Evolutionary conservation across 208 protist species (phyloP), one percentile per base, ranked within the genome.

Genomic region (Acanthamoeba lenticulata): DNA sequence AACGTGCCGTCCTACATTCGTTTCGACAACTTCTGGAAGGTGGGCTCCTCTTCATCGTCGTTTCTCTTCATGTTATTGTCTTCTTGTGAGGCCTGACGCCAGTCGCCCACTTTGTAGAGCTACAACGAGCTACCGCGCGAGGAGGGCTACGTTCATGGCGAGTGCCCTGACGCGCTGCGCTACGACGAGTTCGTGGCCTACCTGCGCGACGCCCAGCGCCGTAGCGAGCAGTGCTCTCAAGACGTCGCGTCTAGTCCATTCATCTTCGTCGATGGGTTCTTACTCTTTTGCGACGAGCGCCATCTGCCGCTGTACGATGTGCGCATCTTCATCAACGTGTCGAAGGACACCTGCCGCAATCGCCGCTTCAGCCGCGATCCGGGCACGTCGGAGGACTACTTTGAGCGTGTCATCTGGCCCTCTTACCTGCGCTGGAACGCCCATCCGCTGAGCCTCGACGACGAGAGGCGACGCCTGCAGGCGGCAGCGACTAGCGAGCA

Each of bases 1-100:
- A 74, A 74, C 65, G 17, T 74, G 11, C 21, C 65, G 27, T 74
- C 65, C 0, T 74, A 74, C 65, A n/a, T 74, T 9, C n/a, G 65
- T 15, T 74, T 74, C 65, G 65, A 74, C 36, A 74, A 74, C 65
- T 74, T 74, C 36, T 74, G 65, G 65, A 74, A 74, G 65, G 65
- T 74, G 36, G 29, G 32, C 6, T 6, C 65, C 65, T 74, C 65
- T 29, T 72, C 27, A 9, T 11, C 21, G 6, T 74, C n/a, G 34
- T 69, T 55, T 6, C 47, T 19, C 21, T 6, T 9, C 47, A 24
- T 55, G 47, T 6, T 55, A 6, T 19, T 9, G 15, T 9, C 15
- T 19, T 9, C 15, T 55, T 9, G 9, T n/a, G 21, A n/a, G 60
- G 21, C 21, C 17, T 36, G 32, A 69, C 60, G 0, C 60, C 60